phyloP scores from a whole-genome alignment of 495 filamentous ascomycete genomes.

The Chlorociboria aeruginascens region DNA sequence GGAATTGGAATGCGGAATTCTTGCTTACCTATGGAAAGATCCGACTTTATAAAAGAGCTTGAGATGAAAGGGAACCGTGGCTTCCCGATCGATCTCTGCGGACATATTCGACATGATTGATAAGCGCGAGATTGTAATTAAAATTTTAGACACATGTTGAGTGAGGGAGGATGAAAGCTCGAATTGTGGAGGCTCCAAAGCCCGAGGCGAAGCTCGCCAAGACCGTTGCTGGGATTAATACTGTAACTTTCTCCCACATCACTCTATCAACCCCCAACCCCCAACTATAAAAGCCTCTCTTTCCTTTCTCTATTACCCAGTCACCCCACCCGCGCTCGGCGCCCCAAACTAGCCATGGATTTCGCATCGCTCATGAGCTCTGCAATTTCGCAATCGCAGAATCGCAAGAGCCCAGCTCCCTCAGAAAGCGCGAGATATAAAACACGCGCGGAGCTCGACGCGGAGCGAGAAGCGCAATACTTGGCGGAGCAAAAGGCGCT shows the following conservation, averaged over 20 bases:
- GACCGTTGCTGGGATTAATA: no score
- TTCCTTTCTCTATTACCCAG: not conserved
- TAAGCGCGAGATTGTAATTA: conserved; percentile 9
- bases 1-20: conserved; percentile 7
- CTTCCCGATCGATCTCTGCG: conserved; percentile 52
- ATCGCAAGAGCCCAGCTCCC: conserved; percentile 19
- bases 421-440: conserved; percentile 61
- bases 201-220: not conserved
- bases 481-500: conserved; percentile 60
- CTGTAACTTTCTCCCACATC: not conserved
- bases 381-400: conserved; percentile 33
- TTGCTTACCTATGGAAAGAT: conserved; percentile 56
- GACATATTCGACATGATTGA: conserved; percentile 7
- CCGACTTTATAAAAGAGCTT: conserved; percentile 76
- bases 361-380: conserved; percentile 89
- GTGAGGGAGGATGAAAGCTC: conserved; percentile 2
- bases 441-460: conserved; percentile 77
- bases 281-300: not conserved
- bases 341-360: conserved; percentile 52
- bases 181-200: not conserved
- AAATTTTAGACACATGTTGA: conserved; percentile 1
- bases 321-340: not conserved
- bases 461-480: conserved; percentile 70
- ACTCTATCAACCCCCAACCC: not conserved
- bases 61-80: conserved; percentile 76